Base-by-base conservation (phyloP, 305 asterid genomes). In the Euphrasia arctica region DNA sequence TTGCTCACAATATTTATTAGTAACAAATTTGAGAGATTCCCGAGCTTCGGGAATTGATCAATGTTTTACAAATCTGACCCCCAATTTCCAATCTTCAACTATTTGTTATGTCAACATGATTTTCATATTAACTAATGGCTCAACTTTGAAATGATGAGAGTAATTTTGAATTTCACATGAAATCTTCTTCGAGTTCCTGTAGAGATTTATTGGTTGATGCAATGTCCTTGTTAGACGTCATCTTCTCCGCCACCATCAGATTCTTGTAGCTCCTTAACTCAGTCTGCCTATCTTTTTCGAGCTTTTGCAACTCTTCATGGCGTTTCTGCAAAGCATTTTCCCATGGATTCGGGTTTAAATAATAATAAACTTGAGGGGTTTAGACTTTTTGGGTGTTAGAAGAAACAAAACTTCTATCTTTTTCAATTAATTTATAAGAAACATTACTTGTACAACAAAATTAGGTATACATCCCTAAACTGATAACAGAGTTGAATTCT, bases 181-280 rank as follows among this genome's bases (percentile, higher is more conserved):
- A 92, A 65, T 90, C 96, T 69, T 92, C 97, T 75, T 92, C 98
- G 50, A 92, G 80, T 77, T 92, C 98, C 76, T 92, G 98, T 60
- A 90, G 77, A 75, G 95, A 77, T 73, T 92, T 92, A 83, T 79
- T 75, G 49, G 91, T 60, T 31, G 98, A 77, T 14, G 98, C 97
- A 56, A 92, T 79, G 67, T 92, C 95, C 78, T 84, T 92, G 83
- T 89, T 92, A 0, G 98, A 92, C 0, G 97, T 89, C 98, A 92
- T 92, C 79, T 92, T 92, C 66, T 92, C 97, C 12, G 95, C 89
- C 45, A 92, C 94, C 98, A 92, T 91, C 83, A 92, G 70, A 70
- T 92, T 87, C 66, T 92, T 92, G 91, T 92, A 92, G 94, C 98
- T 92, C 80, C 98, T 82, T 70, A 82, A 41, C 62, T 89, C 98